Conservation (phyloP, 129 eudicot species). For the Arctium minus region DNA sequence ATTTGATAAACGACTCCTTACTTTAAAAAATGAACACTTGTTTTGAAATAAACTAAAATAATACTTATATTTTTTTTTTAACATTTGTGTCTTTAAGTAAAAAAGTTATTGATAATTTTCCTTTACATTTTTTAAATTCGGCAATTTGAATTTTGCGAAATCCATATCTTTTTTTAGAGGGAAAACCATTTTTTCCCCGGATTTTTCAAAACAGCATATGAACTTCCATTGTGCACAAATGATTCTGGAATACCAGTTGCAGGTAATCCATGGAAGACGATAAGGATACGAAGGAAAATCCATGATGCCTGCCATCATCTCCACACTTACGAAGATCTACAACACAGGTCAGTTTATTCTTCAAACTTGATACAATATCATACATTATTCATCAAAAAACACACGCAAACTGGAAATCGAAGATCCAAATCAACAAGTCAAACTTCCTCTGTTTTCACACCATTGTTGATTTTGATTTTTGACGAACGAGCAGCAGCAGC, state of each 20-base stretch:
- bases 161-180: not conserved
- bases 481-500: constrained; percentile 8
- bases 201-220: not conserved
- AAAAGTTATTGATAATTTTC: too few relatives aligned
- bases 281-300: not conserved
- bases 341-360: not conserved
- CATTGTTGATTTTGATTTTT: constrained; percentile 5
- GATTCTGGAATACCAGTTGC: not conserved
- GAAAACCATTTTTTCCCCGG: not conserved
- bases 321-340: not conserved
- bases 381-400: constrained; percentile 12
- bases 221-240: not conserved
- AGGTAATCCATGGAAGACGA: not conserved
- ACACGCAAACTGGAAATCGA: not conserved
- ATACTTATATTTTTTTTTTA: too few relatives aligned
- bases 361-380: not conserved
- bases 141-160: not conserved
- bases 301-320: not conserved
- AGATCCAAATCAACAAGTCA: constrained; percentile 1
- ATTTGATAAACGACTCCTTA: too few relatives aligned
- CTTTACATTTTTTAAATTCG: too few relatives aligned
- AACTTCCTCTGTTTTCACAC: constrained; percentile 13
- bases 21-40: too few relatives aligned
- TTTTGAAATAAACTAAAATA: too few relatives aligned
- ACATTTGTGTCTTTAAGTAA: too few relatives aligned